These are phyloP conservation scores for Suhomyces choctaworum DNA, from an alignment of 1,139 yeast genomes.

Conservation along the genomic window DNA sequence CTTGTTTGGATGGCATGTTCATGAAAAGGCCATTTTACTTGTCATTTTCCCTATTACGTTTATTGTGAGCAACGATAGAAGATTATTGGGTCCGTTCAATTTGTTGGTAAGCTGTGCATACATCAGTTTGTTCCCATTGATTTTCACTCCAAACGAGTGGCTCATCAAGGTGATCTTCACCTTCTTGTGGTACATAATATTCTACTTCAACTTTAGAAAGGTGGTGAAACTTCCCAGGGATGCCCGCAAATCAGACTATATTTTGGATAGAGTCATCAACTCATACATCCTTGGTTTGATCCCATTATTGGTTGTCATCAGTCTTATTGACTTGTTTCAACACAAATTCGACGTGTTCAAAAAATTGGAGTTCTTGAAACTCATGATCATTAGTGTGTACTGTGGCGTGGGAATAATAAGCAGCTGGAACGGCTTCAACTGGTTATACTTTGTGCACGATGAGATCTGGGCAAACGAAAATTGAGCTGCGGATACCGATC, in stretches of 20 bases:
- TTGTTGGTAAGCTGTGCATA: slow-evolving; percentile 77
- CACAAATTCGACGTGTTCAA: slow-evolving; percentile 49
- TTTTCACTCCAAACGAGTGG: slow-evolving; percentile 81
- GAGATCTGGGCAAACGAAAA: slow-evolving; percentile 48
- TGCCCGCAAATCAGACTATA: slow-evolving; percentile 42
- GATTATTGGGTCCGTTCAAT: slow-evolving; percentile 68
- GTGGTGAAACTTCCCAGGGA: slow-evolving; percentile 58
- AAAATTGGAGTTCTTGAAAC: slow-evolving; percentile 67
- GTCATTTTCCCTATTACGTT: slow-evolving; percentile 89
- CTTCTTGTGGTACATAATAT: slow-evolving; percentile 80
- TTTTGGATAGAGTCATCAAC: slow-evolving; percentile 69
- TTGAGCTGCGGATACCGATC: too few species aligned
- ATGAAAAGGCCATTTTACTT: slow-evolving; percentile 89
- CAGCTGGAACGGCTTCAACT: slow-evolving; percentile 86
- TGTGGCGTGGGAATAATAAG: slow-evolving; percentile 83
- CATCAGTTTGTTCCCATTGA: slow-evolving; percentile 83
- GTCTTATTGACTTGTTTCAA: slow-evolving; percentile 58
- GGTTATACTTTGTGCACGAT: slow-evolving; percentile 84
- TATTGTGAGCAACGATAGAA: slow-evolving; percentile 67
- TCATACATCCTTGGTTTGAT: slow-evolving; percentile 68
- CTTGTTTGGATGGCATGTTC: slow-evolving; percentile 98
- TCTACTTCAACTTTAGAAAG: slow-evolving; percentile 68
- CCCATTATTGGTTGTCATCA: slow-evolving; percentile 60
- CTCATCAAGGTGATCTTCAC: slow-evolving; percentile 76
- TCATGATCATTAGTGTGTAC: slow-evolving; percentile 83